A percentile compares a stretch with the other conserved stretches of the same genome.
Conservation (phyloP, 805 yeast species). For the Ogataea degrootiae region DNA sequence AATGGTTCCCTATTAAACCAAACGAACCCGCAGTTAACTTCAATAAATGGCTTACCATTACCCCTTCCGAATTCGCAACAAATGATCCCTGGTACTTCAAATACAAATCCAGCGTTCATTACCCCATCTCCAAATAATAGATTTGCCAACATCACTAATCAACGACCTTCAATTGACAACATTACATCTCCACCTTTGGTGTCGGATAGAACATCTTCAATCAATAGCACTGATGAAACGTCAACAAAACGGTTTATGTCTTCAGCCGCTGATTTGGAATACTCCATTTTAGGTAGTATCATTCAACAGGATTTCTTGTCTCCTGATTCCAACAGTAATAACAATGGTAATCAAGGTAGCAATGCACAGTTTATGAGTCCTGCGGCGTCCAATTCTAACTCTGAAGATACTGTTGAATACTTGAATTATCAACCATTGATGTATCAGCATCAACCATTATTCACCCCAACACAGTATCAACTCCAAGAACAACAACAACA, state of each 20-base stretch:
- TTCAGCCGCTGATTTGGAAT: constrained; percentile 69
- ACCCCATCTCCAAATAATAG: not conserved
- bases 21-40: too few species aligned
- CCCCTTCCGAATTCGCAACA: not conserved
- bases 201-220: not conserved
- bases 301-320: constrained; percentile 42
- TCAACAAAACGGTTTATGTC: constrained; percentile 44
- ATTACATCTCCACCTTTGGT: not conserved
- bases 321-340: constrained; percentile 8
- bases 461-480: constrained; percentile 1
- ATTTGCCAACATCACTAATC: too few species aligned
- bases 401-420: constrained; percentile 25
- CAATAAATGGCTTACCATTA: not conserved
- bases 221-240: not conserved
- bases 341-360: constrained; percentile 1
- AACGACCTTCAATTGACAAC: too few species aligned
- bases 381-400: constrained; percentile 33
- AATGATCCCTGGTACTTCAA: not conserved
- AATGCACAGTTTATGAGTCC: constrained; percentile 23
- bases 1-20: too few species aligned
- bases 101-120: not conserved
- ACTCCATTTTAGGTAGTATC: constrained; percentile 62
- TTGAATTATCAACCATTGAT: constrained; percentile 23
- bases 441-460: constrained; percentile 10
- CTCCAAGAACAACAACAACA: constrained; percentile 1